phyloP scores from a whole-genome alignment of 257 asterid genomes.

The Scutellaria galericulata region DNA sequence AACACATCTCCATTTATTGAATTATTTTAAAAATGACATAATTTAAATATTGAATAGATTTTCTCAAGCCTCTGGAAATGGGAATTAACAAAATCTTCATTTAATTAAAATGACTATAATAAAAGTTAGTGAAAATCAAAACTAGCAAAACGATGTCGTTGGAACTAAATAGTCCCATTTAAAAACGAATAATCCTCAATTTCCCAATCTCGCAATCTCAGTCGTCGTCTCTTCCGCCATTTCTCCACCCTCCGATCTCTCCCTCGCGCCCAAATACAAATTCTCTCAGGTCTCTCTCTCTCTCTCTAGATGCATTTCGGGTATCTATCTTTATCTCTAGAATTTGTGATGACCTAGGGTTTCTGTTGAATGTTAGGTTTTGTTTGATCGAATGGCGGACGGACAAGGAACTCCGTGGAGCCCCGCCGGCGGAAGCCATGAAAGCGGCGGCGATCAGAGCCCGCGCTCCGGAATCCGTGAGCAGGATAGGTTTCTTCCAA shows the following conservation, averaged over 20 bases:
- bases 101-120: too few species aligned
- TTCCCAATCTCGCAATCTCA: conserved; percentile 49
- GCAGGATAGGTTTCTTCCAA: conserved; percentile 74
- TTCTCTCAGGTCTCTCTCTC: conserved; percentile 34
- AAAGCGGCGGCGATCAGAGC: conserved; percentile 69
- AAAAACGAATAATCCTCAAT: conserved; percentile 9
- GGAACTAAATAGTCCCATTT: too few species aligned
- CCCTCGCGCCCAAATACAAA: too few species aligned
- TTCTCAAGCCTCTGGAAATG: too few species aligned
- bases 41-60: too few species aligned
- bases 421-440: conserved; percentile 64
- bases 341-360: conserved; percentile 4
- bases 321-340: background rate
- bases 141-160: background rate
- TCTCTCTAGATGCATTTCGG: background rate
- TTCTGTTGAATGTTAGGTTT: conserved; percentile 30
- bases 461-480: conserved; percentile 64
- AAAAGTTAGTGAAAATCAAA: too few species aligned
- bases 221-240: conserved; percentile 57
- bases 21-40: too few species aligned
- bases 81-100: too few species aligned
- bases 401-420: conserved; percentile 56
- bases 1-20: too few species aligned
- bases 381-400: conserved; percentile 53
- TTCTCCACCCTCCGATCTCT: too few species aligned